Base-by-base conservation (phyloP, 2,329 filamentous ascomycete genomes). In the Graphiopsis chlorocephala region DNA sequence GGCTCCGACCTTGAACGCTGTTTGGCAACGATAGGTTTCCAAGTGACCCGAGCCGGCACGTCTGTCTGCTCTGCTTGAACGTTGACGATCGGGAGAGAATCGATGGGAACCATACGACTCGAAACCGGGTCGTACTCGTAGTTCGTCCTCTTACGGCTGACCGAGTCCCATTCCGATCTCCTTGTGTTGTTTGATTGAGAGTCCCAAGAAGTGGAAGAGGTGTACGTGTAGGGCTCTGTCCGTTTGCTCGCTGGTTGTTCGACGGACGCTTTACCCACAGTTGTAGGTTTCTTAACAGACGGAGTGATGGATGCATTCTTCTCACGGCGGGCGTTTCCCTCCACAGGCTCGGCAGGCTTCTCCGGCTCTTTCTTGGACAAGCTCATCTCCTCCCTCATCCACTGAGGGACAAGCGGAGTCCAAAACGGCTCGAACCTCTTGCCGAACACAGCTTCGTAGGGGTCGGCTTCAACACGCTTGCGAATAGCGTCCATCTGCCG, bases 361-460 rank as follows among this genome's bases (percentile, higher is more conserved):
- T 53, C 65, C n/a, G 47, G n/a, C 38, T 64, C 61, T 20, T 60
- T 57, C 35, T 61, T 64, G 23, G 35, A 25, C n/a, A 71, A 45
- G n/a, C 69, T 69, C 61, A 70, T 68, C 25, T 74, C 70, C 45
- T 73, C 71, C 25, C 67, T 66, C 71, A 28, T 45, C 73, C 73
- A 75, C 47, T 64, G 69, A 15, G 72, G 71, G 1, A 74, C 67
- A 5, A 75, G 63, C 11, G 70, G 68, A 56, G 58, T 71, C 75
- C 74, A 76, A 68, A 76, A 76, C 2, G 71, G 72, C 65, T 74
- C 72, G 64, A 74, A 73, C 4, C 73, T 28, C 74, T 76, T 77
- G 2, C 79, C 80, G 63, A 81, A 81, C 33, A 81, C 68, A 10
- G 77, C 74, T 61, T 76, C 73, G 61, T 82, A 81, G 12, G 80